A percentile compares a stretch with the other conserved stretches of the same genome.
These are phyloP conservation scores for Ceratocystiopsis sp. DNA, from an alignment of 2,329 filamentous ascomycete genomes.

Conservation along the genomic window DNA sequence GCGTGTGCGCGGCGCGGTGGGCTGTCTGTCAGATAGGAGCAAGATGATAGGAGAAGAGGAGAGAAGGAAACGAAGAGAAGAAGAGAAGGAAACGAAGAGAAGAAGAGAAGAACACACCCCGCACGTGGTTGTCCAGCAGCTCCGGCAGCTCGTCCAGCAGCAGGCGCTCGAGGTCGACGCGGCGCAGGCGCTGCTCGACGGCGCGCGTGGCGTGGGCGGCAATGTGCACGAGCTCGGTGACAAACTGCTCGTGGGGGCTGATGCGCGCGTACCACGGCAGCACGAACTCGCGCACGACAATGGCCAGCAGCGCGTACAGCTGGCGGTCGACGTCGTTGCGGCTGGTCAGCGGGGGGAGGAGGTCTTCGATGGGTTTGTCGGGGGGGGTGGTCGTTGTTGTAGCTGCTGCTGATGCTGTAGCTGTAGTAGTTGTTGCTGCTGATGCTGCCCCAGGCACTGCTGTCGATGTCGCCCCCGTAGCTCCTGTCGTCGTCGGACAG, in stretches of 20 bases:
- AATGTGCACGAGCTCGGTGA: conserved; percentile 74
- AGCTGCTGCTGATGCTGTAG: background rate
- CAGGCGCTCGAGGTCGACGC: conserved; percentile 67
- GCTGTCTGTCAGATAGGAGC: conserved; percentile 28
- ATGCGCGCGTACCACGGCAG: conserved; percentile 88
- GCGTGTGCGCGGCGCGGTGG: conserved; percentile 50
- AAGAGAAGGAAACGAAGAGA: conserved; percentile 3
- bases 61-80: background rate
- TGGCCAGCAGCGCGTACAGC: conserved; percentile 79
- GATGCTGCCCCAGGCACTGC: background rate
- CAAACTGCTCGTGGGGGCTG: conserved; percentile 75
- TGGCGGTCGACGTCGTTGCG: conserved; percentile 87
- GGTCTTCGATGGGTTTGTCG: conserved; percentile 48
- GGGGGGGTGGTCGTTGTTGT: conserved; percentile 17
- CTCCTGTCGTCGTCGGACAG: conserved; percentile 37
- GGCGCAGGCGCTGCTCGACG: conserved; percentile 69
- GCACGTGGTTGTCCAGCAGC: conserved; percentile 62
- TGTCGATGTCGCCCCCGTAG: background rate
- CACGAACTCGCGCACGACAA: conserved; percentile 79
- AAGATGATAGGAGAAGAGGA: background rate
- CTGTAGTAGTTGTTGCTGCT: background rate
- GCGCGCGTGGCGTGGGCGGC: conserved; percentile 83
- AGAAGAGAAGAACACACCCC: conserved; percentile 32
- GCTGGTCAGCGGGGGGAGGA: conserved; percentile 82
- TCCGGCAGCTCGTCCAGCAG: conserved; percentile 77